These are phyloP conservation scores for Corynascus novoguineensis DNA, from an alignment of 495 filamentous ascomycete species.

Conservation along the genomic window DNA sequence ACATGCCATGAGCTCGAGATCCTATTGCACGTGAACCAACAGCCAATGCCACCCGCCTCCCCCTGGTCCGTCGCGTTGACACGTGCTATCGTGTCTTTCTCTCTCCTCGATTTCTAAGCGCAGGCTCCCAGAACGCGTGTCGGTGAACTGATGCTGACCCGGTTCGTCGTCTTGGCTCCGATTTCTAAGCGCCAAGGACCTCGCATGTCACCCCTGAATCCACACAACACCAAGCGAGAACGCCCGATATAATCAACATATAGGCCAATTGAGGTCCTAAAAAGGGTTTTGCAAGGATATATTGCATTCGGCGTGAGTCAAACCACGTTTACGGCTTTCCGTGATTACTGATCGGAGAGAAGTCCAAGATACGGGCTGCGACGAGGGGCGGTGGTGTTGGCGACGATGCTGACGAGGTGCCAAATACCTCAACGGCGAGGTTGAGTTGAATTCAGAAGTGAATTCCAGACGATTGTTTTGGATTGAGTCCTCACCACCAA, in stretches of 20 bases:
- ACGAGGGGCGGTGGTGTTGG: background rate
- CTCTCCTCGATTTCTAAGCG: slow-evolving; percentile 4
- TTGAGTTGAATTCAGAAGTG: too few relatives aligned
- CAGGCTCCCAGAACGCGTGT: background rate
- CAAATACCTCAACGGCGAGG: too few relatives aligned
- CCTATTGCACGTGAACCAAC: too few relatives aligned
- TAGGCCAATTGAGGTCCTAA: background rate
- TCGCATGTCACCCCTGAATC: background rate
- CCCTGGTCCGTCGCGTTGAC: background rate
- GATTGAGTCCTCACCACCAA: too few relatives aligned
- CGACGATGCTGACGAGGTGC: too few relatives aligned
- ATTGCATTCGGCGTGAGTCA: slow-evolving; percentile 3
- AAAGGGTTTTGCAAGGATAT: background rate
- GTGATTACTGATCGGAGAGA: background rate
- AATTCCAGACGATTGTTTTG: too few relatives aligned
- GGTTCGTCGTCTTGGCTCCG: background rate
- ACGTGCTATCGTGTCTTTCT: background rate
- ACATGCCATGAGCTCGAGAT: too few relatives aligned
- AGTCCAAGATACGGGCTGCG: background rate
- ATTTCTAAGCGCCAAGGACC: slow-evolving; percentile 13
- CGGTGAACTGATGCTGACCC: slow-evolving; percentile 1
- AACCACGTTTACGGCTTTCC: background rate
- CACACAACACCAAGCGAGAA: background rate
- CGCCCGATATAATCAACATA: background rate
- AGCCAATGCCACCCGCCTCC: background rate